Evolutionary conservation across 805 yeast genomes (phyloP), one percentile per base, ranked within the genome.

Genomic region (Cyberlindnera bimundalis): DNA sequence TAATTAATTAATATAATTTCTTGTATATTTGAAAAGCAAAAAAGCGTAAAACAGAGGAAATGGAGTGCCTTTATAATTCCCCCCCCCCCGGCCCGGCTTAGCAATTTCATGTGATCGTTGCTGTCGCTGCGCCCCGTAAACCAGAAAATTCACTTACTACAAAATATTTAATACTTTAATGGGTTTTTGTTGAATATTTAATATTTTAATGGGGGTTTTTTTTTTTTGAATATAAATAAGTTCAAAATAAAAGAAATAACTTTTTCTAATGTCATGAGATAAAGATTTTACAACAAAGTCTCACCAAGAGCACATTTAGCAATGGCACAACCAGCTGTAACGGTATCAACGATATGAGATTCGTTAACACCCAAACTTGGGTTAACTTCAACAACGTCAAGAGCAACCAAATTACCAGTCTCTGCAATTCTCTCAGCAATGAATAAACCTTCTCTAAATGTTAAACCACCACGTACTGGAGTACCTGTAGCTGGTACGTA

Each of bases 401-500:
- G 68, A 11, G 95, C 93, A 10, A 81, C 81, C 47, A 91, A 74
- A 51, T 80, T 77, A n/a, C 96, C 96, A 20, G 95, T 78, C 56
- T 79, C 87, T 8, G 96, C 96, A 25, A 90, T 71, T 50, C 91
- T 93, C 67, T 91, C 99, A 46, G 90, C 93, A 39, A 91, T 66
- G 60, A 84, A 91, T 61, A 93, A 74, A 36, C 96, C 97, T 66
- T 91, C 99, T 67, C 99, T 78, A 64, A 91, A 74, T 8, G 96
- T 82, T 50, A 91, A 71, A 4, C 99, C 99, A 50, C 98, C 98
- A 62, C 96, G 81, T 13, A 91, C 99, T 31, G 97, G 91, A 1
- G 99, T 93, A 40, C 99, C 99, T 1, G 99, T 91, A 29, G 97
- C 96, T 15, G 96, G 97, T 12, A 93, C 96, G 59, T 71, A 89